Base-by-base conservation (phyloP, 192 early-diverging fungal genomes). In the Linnemannia exigua region DNA sequence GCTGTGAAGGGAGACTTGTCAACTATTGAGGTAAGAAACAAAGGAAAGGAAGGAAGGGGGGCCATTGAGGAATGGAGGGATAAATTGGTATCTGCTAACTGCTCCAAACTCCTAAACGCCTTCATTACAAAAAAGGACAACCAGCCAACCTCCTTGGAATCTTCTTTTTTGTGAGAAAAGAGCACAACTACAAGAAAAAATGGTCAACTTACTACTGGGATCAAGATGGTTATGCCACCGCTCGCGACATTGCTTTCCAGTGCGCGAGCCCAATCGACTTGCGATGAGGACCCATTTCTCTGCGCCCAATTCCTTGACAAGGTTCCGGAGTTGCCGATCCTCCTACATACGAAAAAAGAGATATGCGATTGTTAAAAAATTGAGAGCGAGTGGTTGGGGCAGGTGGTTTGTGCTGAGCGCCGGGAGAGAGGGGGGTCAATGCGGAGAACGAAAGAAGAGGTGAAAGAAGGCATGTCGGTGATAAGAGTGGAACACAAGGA, bases 271-370 rank as follows among this genome's bases (percentile, higher is more conserved):
- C 51, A 86, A 47, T 20, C 84, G 77, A 37, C 84, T 70, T 22
- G 84, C 84, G 22, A 86, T 86, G 15, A 71, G 79, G 33, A 86
- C 84, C 84, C 84, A 86, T 51, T 86, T 86, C 50, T 86, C 84
- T 25, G 84, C 84, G 12, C 84, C 84, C 8, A 86, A 47, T 16
- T 86, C 84, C 14, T 80, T 72, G 16, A 86, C 84, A 28, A 86
- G 79, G 33, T 44, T 58, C 19, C 78, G 73, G 46, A 86, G 79
- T 44, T 86, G 84, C 3, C 79, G 84, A 41, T 86, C 84, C 78
- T 86, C 84, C 84, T 86, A 77, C 41, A 35, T 16, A 47, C 9
- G 28, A 79, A 44, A 38, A 16, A 71, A 28, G 5, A 41, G 38
- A 72, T n/a, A 80, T 22, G 14, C 22, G 8, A 63, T 9, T 44